Conservation (phyloP, 257 asterid species). For the Plantago elongata region DNA sequence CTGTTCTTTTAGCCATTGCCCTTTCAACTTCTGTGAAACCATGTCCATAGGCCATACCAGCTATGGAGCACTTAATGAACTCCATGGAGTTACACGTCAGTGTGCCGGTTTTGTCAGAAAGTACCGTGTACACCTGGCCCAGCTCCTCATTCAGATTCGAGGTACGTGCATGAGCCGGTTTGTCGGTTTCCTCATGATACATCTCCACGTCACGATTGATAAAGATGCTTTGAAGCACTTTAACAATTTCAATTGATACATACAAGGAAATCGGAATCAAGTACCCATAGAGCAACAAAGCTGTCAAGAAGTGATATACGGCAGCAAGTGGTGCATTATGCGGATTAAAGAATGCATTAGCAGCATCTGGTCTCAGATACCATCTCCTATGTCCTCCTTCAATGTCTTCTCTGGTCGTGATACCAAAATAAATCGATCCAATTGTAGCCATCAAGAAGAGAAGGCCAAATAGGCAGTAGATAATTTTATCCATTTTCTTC, state of each 20-base stretch:
- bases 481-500: constrained; percentile 80
- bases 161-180: constrained; percentile 88
- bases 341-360: constrained; percentile 68
- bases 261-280: constrained; percentile 84
- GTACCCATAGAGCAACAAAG: constrained; percentile 67
- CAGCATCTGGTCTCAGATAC: constrained; percentile 55
- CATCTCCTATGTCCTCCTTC: constrained; percentile 58
- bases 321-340: constrained; percentile 67
- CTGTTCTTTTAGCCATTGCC: constrained; percentile 45
- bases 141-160: constrained; percentile 88
- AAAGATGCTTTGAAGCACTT: constrained; percentile 83
- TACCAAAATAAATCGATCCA: constrained; percentile 79
- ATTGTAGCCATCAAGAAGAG: constrained; percentile 50
- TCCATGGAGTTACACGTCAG: constrained; percentile 94
- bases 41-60: constrained; percentile 81
- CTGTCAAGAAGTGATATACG: constrained; percentile 63
- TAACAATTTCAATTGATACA: constrained; percentile 81
- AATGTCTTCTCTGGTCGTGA: constrained; percentile 52
- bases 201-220: constrained; percentile 69
- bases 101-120: constrained; percentile 93
- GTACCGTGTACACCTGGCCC: constrained; percentile 86
- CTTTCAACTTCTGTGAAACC: constrained; percentile 83
- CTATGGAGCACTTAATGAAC: constrained; percentile 82
- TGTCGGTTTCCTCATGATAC: constrained; percentile 87
- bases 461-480: constrained; percentile 68